Conservation (phyloP, 2,329 filamentous ascomycete species). For the Aureobasidium uvarum region DNA sequence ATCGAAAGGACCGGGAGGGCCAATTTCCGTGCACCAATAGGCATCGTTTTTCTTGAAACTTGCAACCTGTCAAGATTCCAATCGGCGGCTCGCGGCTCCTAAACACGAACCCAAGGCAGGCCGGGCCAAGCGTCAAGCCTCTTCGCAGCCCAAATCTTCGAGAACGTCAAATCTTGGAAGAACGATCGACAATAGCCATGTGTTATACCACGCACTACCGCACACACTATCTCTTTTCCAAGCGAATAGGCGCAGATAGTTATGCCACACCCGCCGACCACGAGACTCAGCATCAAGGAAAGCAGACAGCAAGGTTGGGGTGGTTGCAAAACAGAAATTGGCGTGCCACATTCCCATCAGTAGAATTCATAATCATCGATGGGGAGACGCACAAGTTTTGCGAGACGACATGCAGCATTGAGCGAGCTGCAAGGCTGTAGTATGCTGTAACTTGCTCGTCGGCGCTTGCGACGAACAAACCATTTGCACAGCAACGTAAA, state of each 20-base stretch:
- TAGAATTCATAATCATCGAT: not conserved
- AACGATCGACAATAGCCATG: constrained; percentile 25
- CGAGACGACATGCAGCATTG: not conserved
- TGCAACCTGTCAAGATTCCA: constrained; percentile 27
- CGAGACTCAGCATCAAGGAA: constrained; percentile 13
- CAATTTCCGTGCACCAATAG: constrained; percentile 22
- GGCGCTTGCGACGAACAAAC: constrained; percentile 18
- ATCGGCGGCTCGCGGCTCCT: constrained; percentile 25
- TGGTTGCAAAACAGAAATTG: constrained; percentile 12
- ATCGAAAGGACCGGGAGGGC: not conserved
- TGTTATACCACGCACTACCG: constrained; percentile 24
- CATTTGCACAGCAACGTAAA: constrained; percentile 22
- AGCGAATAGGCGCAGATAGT: constrained; percentile 22
- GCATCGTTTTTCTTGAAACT: constrained; percentile 4
- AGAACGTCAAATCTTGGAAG: constrained; percentile 24
- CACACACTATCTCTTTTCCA: constrained; percentile 20
- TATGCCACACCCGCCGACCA: constrained; percentile 20
- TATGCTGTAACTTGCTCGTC: not conserved
- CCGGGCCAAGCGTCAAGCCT: constrained; percentile 26
- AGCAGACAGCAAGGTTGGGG: constrained; percentile 9
- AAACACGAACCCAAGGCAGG: constrained; percentile 19
- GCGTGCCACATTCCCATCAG: not conserved
- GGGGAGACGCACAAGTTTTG: constrained; percentile 3
- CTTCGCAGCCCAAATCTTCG: constrained; percentile 26
- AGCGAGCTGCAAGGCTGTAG: not conserved